Evolutionary conservation across 2,329 filamentous ascomycete genomes (phyloP), one percentile per base, ranked within the genome.

Genomic region (Claviceps sp.): DNA sequence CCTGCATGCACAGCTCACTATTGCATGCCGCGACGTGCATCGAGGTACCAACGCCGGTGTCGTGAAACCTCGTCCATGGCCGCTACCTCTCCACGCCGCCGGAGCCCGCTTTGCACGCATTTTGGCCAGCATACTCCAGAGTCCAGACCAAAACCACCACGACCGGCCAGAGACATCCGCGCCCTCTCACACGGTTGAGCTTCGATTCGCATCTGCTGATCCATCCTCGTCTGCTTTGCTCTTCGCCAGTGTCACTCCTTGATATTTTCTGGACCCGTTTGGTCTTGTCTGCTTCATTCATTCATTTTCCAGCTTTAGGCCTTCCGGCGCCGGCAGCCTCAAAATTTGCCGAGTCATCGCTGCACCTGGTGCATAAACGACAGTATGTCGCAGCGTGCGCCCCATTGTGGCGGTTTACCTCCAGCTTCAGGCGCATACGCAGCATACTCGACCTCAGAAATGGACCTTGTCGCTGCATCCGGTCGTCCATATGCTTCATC

Each of bases 351-450:
- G 53, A 52, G 52, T 40, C 54, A 54, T 49, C 55, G 53, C 54
- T 55, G 52, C 52, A 30, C 52, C 54, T 54, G 47, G 42, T 49
- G 56, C 55, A 57, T 54, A 52, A 54, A 52, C 52, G 41, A 65
- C 65, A 72, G 68, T 70, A 76, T 77, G 74, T 74, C 74, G 68
- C 74, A 76, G 67, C 70, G 71, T 70, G 68, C 69, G 65, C 68
- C 69, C 67, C 71, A 70, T 65, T 66, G 65, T 64, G 67, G 68
- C 62, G 67, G 68, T 61, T 65, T 72, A 40, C 30, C 48, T 62
- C 68, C 63, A 64, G 63, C 62, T 62, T 49, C 40, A 41, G 52
- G 24, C 36, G 34, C 45, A 46, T 18, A 52, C 34, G 38, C 52
- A 50, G 45, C 22, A 22, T 22, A 24, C 50, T 51, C 48, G 24